These are phyloP conservation scores for Crucibulum cyathiforme DNA, from an alignment of 1,284 basidiomycete species.

Conservation along the genomic window DNA sequence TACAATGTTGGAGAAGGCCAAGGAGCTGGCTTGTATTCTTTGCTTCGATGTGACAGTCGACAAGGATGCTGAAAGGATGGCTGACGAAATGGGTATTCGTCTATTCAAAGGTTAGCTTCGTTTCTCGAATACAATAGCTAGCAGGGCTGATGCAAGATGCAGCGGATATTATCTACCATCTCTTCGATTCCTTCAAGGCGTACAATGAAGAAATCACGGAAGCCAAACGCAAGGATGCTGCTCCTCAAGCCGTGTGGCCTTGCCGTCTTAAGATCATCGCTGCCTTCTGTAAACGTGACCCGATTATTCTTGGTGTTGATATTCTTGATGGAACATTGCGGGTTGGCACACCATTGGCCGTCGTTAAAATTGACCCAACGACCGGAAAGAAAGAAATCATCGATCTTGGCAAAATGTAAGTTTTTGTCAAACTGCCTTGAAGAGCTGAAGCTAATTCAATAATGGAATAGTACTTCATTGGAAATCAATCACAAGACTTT, in stretches of 20 bases:
- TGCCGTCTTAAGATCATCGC: conserved; percentile 93
- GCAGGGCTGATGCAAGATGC: conserved; percentile 11
- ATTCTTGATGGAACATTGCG: conserved; percentile 93
- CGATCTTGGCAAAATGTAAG: conserved; percentile 92
- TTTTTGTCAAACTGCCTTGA: conserved; percentile 9
- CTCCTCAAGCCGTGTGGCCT: conserved; percentile 97
- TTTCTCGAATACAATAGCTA: conserved; percentile 4
- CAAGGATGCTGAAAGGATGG: conserved; percentile 90
- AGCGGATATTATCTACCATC: conserved; percentile 99
- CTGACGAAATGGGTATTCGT: conserved; percentile 92
- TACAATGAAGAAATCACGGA: conserved; percentile 95
- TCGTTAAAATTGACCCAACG: conserved; percentile 86
- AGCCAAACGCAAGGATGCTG: conserved; percentile 91
- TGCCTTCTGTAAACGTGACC: conserved; percentile 95
- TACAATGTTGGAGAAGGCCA: conserved; percentile 96
- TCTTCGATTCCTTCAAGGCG: conserved; percentile 98
- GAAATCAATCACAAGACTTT: conserved; percentile 92
- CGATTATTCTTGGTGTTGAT: conserved; percentile 97
- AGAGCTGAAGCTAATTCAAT: not conserved
- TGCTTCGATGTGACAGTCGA: conserved; percentile 97
- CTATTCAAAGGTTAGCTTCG: conserved; percentile 84
- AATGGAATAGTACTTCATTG: conserved; percentile 77
- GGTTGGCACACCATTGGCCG: conserved; percentile 96
- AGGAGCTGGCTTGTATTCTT: conserved; percentile 94
- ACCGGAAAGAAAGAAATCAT: conserved; percentile 94